Conservation (phyloP, 192 early-diverging fungal species). For the Entrophospora sp. region DNA sequence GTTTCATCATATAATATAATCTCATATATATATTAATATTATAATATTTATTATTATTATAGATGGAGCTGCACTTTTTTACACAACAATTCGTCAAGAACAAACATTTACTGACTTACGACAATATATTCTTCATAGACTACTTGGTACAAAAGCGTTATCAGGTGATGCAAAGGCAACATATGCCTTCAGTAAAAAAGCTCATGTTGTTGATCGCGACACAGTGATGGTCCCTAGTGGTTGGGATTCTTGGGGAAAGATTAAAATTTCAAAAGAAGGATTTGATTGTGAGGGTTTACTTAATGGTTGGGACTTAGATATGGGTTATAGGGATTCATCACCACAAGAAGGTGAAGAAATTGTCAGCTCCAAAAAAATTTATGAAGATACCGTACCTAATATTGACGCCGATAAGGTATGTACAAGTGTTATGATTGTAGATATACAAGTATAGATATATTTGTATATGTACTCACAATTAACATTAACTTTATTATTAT, state of each 20-base stretch:
- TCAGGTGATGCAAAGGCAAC: constrained; percentile 21
- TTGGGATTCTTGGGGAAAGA: constrained; percentile 90
- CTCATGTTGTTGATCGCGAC: constrained; percentile 83
- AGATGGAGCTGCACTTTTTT: constrained; percentile 88
- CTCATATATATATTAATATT: background rate
- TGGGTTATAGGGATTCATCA: constrained; percentile 19
- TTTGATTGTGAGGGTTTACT: constrained; percentile 61
- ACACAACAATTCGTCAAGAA: constrained; percentile 75
- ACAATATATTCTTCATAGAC: constrained; percentile 71
- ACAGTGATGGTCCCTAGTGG: constrained; percentile 82
- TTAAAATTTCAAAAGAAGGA: constrained; percentile 61
- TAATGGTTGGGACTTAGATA: constrained; percentile 56
- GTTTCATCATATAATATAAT: too few relatives aligned
- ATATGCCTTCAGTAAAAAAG: constrained; percentile 56
- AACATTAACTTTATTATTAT: background rate
- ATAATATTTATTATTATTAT: background rate
- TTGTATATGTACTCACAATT: background rate
- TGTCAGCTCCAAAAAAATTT: constrained; percentile 47
- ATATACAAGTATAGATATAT: too few relatives aligned
- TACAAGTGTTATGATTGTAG: background rate
- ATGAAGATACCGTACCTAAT: constrained; percentile 44
- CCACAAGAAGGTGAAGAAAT: constrained; percentile 22
- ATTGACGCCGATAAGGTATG: constrained; percentile 13
- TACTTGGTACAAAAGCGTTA: constrained; percentile 33
- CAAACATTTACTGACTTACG: constrained; percentile 68